Conservation (phyloP, 1,139 yeast genomes). For the Yamadazyma epiphylla region DNA sequence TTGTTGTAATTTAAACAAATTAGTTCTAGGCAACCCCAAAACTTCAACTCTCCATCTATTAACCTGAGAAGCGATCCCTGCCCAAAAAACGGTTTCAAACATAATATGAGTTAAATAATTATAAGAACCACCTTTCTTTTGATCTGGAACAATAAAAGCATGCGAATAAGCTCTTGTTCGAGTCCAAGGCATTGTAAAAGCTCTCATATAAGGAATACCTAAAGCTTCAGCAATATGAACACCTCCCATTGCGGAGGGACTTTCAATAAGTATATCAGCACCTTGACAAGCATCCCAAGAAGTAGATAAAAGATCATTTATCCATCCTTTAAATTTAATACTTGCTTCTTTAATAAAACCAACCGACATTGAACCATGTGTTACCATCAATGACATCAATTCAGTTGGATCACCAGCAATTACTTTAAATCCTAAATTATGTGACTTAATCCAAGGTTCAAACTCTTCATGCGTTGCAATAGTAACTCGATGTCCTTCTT, state of each 20-base stretch:
- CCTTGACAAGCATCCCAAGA: conserved; percentile 87
- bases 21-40: conserved; percentile 65
- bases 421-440: conserved; percentile 65
- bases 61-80: conserved; percentile 85
- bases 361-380: conserved; percentile 84
- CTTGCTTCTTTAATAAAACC: conserved; percentile 82
- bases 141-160: conserved; percentile 93
- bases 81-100: conserved; percentile 92
- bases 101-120: conserved; percentile 88
- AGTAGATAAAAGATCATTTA: conserved; percentile 59
- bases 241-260: conserved; percentile 96
- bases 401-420: conserved; percentile 94
- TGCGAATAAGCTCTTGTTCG: conserved; percentile 93
- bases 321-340: conserved; percentile 74
- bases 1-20: conserved; percentile 67
- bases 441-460: conserved; percentile 62
- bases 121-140: conserved; percentile 87
- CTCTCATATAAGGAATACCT: conserved; percentile 85
- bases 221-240: conserved; percentile 92
- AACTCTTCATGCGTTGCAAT: conserved; percentile 88
- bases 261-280: conserved; percentile 81
- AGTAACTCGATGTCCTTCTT: conserved; percentile 79
- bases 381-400: conserved; percentile 87
- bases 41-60: conserved; percentile 79
- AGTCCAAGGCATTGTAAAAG: conserved; percentile 99